Evolutionary conservation across 139 green algal genomes (phyloP).

Genomic region (Pycnococcus provasolii): DNA sequence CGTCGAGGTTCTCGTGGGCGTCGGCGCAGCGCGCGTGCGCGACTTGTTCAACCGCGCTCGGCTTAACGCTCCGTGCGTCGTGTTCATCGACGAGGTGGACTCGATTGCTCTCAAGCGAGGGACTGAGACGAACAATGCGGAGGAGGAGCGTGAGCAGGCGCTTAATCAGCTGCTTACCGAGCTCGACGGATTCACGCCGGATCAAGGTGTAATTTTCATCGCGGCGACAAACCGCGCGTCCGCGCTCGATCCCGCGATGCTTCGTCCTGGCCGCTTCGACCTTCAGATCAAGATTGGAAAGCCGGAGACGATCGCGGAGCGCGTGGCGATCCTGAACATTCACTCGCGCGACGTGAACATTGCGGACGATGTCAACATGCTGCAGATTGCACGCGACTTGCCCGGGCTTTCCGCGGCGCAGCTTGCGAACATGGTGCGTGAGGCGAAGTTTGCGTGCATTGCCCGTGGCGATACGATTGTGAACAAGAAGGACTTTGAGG

Average conservation of each 20-base stretch:
- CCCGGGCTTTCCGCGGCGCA: slow-evolving; percentile 80
- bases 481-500: neutral
- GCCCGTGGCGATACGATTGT: slow-evolving; percentile 33
- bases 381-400: slow-evolving; percentile 79
- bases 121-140: slow-evolving; percentile 27
- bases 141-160: slow-evolving; percentile 71
- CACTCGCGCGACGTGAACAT: slow-evolving; percentile 10
- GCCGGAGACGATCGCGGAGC: slow-evolving; percentile 43
- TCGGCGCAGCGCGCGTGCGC: slow-evolving; percentile 85
- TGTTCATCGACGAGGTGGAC: slow-evolving; percentile 99
- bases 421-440: slow-evolving; percentile 84
- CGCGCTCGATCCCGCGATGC: slow-evolving; percentile 74
- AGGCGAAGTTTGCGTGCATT: slow-evolving; percentile 66
- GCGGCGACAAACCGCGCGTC: slow-evolving; percentile 79
- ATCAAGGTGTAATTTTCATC: slow-evolving; percentile 89
- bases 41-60: slow-evolving; percentile 90
- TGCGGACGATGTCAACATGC: slow-evolving; percentile 23
- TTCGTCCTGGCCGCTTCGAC: slow-evolving; percentile 89
- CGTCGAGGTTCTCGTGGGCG: slow-evolving; percentile 91
- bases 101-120: slow-evolving; percentile 76
- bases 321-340: slow-evolving; percentile 17
- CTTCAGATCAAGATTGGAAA: slow-evolving; percentile 43
- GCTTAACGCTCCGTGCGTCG: slow-evolving; percentile 72
- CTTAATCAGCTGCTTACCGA: slow-evolving; percentile 96
- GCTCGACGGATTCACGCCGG: slow-evolving; percentile 95